Evolutionary conservation across 495 filamentous ascomycete genomes (phyloP), one percentile per base, ranked within the genome.

Genomic region (Neurospora intermedia): DNA sequence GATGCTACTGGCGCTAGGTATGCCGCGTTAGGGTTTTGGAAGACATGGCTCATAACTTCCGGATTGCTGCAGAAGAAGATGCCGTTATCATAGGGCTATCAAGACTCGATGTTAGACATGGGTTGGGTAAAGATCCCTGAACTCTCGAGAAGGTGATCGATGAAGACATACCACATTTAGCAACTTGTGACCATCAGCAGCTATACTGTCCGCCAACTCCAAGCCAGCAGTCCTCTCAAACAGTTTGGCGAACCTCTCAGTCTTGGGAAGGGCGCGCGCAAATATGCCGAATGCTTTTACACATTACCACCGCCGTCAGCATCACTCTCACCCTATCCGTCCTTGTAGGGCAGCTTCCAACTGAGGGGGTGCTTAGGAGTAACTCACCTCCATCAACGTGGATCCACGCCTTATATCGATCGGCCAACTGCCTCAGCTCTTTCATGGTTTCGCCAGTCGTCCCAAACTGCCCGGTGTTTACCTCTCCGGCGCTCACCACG

Each of bases 391-490:
- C 95, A 77, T 98, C 95, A 38, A 94, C 91, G 81, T 98, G 95
- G 27, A 98, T 82, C 95, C 95, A 98, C 2, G 92, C 90, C 9
- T 87, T 87, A 78, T 94, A 90, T 72, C 85, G 82, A 77, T 94
- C 91, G 59, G 92, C 94, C 35, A 97, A 77, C 2, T 80, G 79
- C 74, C 94, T 85, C 46, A 97, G 80, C 66, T 84, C 79, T 59
- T 79, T 81, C 85, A 97, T 88, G 15, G 93, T 88, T 13, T 83
- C 40, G 11, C 86, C 85, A 35, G 81, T 80, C 20, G 90, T 92
- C 3, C 92, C 92, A 81, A 96, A 98, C 8, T 87, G 83, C 2
- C 95, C 95, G 5, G 94, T 97, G 76, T 98, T 98, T 45, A 98
- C 93, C 83, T 98, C 95, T 9, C 92, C 93, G 35, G 90, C 90